These are phyloP conservation scores for Anastatica hierochuntica DNA, from an alignment of 345 rosid species.

Conservation along the genomic window DNA sequence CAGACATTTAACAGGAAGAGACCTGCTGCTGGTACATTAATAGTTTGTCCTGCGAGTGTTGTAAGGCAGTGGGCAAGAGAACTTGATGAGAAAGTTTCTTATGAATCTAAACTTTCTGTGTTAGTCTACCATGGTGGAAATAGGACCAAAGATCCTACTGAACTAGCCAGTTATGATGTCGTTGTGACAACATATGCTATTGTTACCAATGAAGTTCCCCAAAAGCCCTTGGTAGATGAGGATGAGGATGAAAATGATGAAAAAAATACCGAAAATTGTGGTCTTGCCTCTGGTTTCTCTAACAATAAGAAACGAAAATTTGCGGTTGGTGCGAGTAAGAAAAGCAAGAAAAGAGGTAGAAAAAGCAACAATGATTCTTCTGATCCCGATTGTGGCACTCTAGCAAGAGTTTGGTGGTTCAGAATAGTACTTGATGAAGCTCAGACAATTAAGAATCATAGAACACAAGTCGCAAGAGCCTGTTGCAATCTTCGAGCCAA, in stretches of 20 bases:
- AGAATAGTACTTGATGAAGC: slow-evolving; percentile 96
- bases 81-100: slow-evolving; percentile 75
- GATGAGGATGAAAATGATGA: slow-evolving; percentile 62
- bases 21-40: slow-evolving; percentile 85
- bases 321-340: slow-evolving; percentile 29
- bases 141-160: slow-evolving; percentile 80
- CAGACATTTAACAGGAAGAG: slow-evolving; percentile 35
- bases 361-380: slow-evolving; percentile 42
- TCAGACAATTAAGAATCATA: slow-evolving; percentile 95
- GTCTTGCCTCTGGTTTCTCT: slow-evolving; percentile 51
- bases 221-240: slow-evolving; percentile 61
- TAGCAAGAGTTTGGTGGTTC: slow-evolving; percentile 77
- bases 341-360: slow-evolving; percentile 59
- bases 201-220: slow-evolving; percentile 87
- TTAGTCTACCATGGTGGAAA: slow-evolving; percentile 76
- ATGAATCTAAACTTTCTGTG: slow-evolving; percentile 53
- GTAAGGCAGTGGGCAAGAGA: slow-evolving; percentile 96
- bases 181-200: slow-evolving; percentile 87
- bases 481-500: slow-evolving; percentile 93
- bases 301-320: slow-evolving; percentile 46
- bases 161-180: slow-evolving; percentile 79
- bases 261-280: slow-evolving; percentile 42
- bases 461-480: slow-evolving; percentile 94
- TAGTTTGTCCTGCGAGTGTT: slow-evolving; percentile 95
- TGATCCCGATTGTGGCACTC: slow-evolving; percentile 59